A percentile compares a stretch with the other conserved stretches of the same genome.
These are phyloP conservation scores for Pilasporangium apinafurcum DNA, from an alignment of 352 stramenopile species.

Conservation along the genomic window DNA sequence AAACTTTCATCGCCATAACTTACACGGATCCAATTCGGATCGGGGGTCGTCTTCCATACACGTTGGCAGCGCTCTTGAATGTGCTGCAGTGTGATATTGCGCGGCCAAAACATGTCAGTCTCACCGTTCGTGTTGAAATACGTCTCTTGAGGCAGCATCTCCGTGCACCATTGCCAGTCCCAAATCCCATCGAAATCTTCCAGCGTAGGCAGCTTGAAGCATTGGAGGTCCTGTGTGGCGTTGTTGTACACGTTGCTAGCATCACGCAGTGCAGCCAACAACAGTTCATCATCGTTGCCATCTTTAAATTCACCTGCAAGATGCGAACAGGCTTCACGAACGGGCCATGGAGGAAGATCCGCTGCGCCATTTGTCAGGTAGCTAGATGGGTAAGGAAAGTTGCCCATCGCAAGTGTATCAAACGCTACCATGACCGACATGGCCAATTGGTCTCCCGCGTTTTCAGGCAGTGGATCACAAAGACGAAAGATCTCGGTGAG, in stretches of 20 bases:
- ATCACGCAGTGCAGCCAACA: constrained; percentile 47
- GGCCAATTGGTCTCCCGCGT: constrained; percentile 51
- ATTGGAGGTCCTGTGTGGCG: constrained; percentile 60
- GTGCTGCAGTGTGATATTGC: constrained; percentile 49
- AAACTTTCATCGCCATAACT: constrained; percentile 67
- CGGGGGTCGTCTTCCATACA: constrained; percentile 57
- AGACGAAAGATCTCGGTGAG: constrained; percentile 58
- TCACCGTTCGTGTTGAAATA: constrained; percentile 86
- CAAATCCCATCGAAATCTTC: constrained; percentile 85
- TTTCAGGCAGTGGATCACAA: constrained; percentile 50
- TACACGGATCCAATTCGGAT: constrained; percentile 70
- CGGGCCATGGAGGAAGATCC: constrained; percentile 86
- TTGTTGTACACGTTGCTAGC: constrained; percentile 89
- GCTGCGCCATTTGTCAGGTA: constrained; percentile 85
- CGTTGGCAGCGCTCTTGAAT: constrained; percentile 57
- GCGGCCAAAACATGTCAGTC: constrained; percentile 91
- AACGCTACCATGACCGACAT: constrained; percentile 83
- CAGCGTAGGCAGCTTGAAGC: constrained; percentile 63
- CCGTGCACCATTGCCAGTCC: constrained; percentile 91
- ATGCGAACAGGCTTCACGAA: constrained; percentile 86
- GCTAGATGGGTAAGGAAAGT: constrained; percentile 93
- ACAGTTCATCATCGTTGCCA: constrained; percentile 14
- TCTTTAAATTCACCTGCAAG: constrained; percentile 40
- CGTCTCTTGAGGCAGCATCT: constrained; percentile 88
- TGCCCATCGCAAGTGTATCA: constrained; percentile 92